Evolutionary conservation across 441 rosid genomes (phyloP).

Genomic region (Flueggea neowawraea): DNA sequence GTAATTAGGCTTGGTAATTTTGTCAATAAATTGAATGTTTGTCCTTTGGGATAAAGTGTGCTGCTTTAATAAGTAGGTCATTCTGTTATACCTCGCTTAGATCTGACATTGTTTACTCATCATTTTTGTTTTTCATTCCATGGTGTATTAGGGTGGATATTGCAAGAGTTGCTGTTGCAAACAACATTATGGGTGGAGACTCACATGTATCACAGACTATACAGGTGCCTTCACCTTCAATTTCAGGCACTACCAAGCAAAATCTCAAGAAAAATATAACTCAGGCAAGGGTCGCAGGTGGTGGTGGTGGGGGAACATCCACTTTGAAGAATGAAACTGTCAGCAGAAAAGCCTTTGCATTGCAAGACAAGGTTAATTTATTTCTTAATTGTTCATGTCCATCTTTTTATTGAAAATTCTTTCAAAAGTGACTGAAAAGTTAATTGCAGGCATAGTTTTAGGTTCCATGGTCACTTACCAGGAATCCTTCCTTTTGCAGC

Average conservation of each 20-base stretch:
- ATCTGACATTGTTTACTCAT: not conserved
- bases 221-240: conserved; percentile 32
- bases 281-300: conserved; percentile 41
- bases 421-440: not conserved
- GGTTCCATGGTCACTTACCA: conserved; percentile 9
- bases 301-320: conserved; percentile 33
- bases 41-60: too few species aligned
- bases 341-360: conserved; percentile 76
- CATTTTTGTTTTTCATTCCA: not conserved
- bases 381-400: conserved; percentile 3
- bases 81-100: not conserved
- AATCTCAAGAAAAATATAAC: conserved; percentile 41
- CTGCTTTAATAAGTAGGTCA: too few species aligned
- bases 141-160: conserved; percentile 39
- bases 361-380: conserved; percentile 86
- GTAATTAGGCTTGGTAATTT: too few species aligned
- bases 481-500: conserved; percentile 43
- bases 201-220: conserved; percentile 26
- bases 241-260: conserved; percentile 33
- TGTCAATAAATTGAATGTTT: too few species aligned
- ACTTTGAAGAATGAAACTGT: conserved; percentile 70
- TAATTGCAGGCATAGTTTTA: not conserved
- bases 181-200: conserved; percentile 32
- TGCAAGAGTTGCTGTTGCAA: conserved; percentile 31
- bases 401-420: not conserved